Base-by-base conservation (phyloP, 768 basidiomycete genomes). In the Hemileccinum impolitum region DNA sequence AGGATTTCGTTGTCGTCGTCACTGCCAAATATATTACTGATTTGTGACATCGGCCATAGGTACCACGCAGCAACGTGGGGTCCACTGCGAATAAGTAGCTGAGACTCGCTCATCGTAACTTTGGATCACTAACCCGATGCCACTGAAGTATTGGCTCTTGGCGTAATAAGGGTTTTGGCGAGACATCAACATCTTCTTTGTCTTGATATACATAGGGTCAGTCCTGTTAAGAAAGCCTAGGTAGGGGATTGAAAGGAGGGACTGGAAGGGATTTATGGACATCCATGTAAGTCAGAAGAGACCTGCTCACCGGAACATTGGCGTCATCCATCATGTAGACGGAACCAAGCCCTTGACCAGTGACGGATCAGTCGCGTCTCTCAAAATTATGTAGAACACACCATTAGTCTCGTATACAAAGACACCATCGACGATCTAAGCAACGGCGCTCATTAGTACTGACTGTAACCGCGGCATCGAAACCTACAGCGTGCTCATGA, bases 21-120 rank as follows among this genome's bases (percentile, higher is more conserved):
- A 9, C 84, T 84, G 3, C 87, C 84, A 61, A 81, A 89, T 50
- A 89, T 84, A 14, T 81, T 78, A 21, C 80, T 80, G 37, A 90
- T 80, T 45, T 82, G 84, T 19, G 87, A 85, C 88, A 90, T 90
- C 3, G 87, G 88, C 88, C 88, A 90, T 39, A 86, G 86, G 62
- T 86, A 74, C 78, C 79, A 84, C 10, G 78, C 76, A 59, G 81
- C 79, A 42, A 84, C 78, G 65, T 90, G 87, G 31, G 87, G 87
- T 4, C 87, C 87, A 28, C 87, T 88, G 40, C 26, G 53, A 26
- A 32, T 35, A 26, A 50, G 30, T 35, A 23, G 15, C 34, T 53
- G 34, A 48, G 38, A 38, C 6, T 32, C 21, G 34, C 17, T 38
- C 14, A 35, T 47, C 21, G 39, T 4, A 42, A 46, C 17, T 37